Base-by-base conservation (phyloP, 768 basidiomycete species). In the Rhodotorula kratochvilovae region DNA sequence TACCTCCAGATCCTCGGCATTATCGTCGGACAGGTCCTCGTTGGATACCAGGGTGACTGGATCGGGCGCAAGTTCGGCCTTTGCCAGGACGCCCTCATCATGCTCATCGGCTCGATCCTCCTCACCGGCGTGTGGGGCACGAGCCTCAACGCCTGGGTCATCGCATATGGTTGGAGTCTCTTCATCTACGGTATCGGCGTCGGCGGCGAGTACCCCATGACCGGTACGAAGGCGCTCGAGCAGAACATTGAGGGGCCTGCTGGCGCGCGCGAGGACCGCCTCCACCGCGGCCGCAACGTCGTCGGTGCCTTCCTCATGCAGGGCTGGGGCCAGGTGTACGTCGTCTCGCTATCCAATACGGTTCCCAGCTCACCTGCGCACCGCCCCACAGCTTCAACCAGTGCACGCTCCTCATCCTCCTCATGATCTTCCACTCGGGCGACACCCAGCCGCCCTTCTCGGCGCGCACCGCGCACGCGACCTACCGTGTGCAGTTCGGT, bases 291-390 rank as follows among this genome's bases (percentile, higher is more conserved):
- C 13, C 73, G 82, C 55, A 81, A 81, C 70, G 81, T 81, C 73
- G 81, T 81, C 29, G 76, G 81, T 31, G 80, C 81, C 8, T 83
- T 83, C 79, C 73, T 83, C 42, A 82, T 82, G 81, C 82, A 82
- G 60, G 80, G 81, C 33, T 81, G 56, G 56, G 63, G 63, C 31
- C 63, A 63, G 71, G 64, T 69, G 39, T 39, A 7, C 39, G 39
- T 39, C 39, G 39, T 39, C 39, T 39, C 50, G 64, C 74, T 65
- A 73, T 73, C 65, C 80, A 39, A 39, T 39, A 39, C 39, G 39
- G 17, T 16, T 50, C 48, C 17, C 48, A 48, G 8, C 17, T 27
- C 8, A n/a, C 25, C 25, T n/a, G 53, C 43, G 54, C 54, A 21
- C 63, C 55, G 71, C 50, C 66, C 13, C 39, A 13, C 39, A 39